phyloP scores from a whole-genome alignment of 2,329 filamentous ascomycete genomes.

The Aspergillus aculeatus region DNA sequence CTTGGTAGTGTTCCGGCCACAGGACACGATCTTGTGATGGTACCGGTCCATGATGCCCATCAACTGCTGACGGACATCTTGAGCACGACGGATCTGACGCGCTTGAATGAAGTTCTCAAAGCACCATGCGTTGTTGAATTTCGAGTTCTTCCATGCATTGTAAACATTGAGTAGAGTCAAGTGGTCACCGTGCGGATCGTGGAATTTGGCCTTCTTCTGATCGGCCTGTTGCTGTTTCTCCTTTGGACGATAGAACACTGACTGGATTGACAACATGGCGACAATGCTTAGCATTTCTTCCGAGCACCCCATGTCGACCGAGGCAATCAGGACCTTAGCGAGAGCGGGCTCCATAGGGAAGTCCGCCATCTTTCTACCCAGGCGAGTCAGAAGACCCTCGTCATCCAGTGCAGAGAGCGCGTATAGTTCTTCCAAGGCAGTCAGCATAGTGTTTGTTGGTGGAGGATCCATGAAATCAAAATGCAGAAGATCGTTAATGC shows the following conservation, averaged over 20 bases:
- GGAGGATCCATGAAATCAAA: conserved; percentile 99
- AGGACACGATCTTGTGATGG: conserved; percentile 76
- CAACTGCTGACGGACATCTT: conserved; percentile 89
- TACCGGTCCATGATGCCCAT: conserved; percentile 93
- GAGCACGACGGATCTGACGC: conserved; percentile 79
- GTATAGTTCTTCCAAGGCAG: conserved; percentile 91
- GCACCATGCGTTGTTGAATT: conserved; percentile 85
- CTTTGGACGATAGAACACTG: conserved; percentile 91
- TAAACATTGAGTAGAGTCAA: conserved; percentile 94
- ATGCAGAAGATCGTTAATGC: conserved; percentile 93
- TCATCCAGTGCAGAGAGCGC: conserved; percentile 89
- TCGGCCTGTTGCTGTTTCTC: conserved; percentile 96
- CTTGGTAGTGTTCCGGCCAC: conserved; percentile 80
- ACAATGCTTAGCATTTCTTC: conserved; percentile 95
- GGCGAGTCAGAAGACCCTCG: conserved; percentile 85
- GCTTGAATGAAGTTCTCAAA: conserved; percentile 98
- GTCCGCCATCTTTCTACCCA: conserved; percentile 96
- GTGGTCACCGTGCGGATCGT: conserved; percentile 92
- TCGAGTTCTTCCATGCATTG: conserved; percentile 88
- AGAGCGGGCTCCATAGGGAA: conserved; percentile 96
- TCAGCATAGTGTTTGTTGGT: conserved; percentile 96
- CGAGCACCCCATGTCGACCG: conserved; percentile 82
- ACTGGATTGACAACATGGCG: conserved; percentile 84
- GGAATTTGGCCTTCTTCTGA: conserved; percentile 96
- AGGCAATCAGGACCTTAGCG: conserved; percentile 84